A percentile compares a stretch with the other conserved stretches of the same genome.
Evolutionary conservation across 768 basidiomycete genomes (phyloP).

Genomic region (Termitomyces sp.): DNA sequence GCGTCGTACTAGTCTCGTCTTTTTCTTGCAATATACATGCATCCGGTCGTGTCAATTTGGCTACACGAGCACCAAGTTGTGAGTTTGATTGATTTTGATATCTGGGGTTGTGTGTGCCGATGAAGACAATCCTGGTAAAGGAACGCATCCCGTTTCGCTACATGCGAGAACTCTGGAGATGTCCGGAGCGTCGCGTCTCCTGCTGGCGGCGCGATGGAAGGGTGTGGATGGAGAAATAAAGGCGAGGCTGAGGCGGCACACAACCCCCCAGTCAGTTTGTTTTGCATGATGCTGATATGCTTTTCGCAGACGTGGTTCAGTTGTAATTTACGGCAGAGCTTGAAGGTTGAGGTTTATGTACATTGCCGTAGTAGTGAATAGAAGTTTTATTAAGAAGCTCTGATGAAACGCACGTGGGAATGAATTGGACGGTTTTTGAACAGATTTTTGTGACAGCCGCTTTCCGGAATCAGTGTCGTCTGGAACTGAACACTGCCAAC

Average conservation of each 20-base stretch:
- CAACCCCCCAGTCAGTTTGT: background rate
- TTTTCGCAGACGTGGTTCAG: background rate
- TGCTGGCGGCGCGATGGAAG: slow-evolving; percentile 29
- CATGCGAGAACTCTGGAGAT: slow-evolving; percentile 25
- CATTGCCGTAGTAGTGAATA: background rate
- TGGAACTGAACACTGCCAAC: slow-evolving; percentile 11
- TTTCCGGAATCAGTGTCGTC: slow-evolving; percentile 4
- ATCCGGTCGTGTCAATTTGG: background rate
- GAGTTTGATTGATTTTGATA: slow-evolving; percentile 15
- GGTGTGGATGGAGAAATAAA: slow-evolving; percentile 77
- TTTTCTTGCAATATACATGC: slow-evolving; percentile 7
- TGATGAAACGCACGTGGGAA: slow-evolving; percentile 9
- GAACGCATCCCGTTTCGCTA: slow-evolving; percentile 60
- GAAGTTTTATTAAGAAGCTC: background rate
- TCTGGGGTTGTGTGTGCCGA: slow-evolving; percentile 32
- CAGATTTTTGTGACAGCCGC: slow-evolving; percentile 15
- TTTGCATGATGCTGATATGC: background rate
- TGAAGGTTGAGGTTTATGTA: background rate
- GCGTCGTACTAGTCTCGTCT: slow-evolving; percentile 10
- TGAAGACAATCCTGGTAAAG: slow-evolving; percentile 89
- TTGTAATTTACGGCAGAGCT: too few relatives aligned
- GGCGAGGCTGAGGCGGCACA: slow-evolving; percentile 76
- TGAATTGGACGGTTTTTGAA: slow-evolving; percentile 10
- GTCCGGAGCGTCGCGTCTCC: slow-evolving; percentile 23
- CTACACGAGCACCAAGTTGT: background rate